Conservation (phyloP, 2,329 filamentous ascomycete genomes). For the Penicillium sp. region DNA sequence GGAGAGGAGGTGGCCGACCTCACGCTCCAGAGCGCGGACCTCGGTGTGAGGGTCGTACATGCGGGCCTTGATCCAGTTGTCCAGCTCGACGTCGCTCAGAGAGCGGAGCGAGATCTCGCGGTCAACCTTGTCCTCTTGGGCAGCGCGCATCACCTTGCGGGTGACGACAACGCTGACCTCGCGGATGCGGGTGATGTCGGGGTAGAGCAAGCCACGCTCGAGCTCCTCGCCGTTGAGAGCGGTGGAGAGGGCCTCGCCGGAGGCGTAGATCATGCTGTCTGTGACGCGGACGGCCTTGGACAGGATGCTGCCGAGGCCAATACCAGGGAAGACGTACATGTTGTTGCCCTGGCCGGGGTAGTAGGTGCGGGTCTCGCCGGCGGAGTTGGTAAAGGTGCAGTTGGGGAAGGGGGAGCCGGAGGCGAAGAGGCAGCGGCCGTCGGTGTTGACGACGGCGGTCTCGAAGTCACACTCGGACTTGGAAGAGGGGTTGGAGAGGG, state of each 20-base stretch:
- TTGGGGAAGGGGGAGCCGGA: slow-evolving; percentile 89
- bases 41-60: slow-evolving; percentile 52
- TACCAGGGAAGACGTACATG: slow-evolving; percentile 94
- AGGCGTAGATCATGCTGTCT: slow-evolving; percentile 95
- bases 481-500: slow-evolving; percentile 89
- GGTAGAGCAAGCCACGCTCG: slow-evolving; percentile 82
- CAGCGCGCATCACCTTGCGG: slow-evolving; percentile 88
- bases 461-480: slow-evolving; percentile 98
- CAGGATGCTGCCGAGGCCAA: slow-evolving; percentile 89
- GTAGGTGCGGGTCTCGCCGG: slow-evolving; percentile 62
- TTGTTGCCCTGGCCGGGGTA: slow-evolving; percentile 76
- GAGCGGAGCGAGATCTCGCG: slow-evolving; percentile 45
- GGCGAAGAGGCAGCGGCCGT: slow-evolving; percentile 88
- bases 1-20: slow-evolving; percentile 45
- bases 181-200: slow-evolving; percentile 82
- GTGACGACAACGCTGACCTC: slow-evolving; percentile 85
- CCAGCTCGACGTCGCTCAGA: slow-evolving; percentile 44
- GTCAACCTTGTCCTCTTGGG: slow-evolving; percentile 73
- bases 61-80: slow-evolving; percentile 48
- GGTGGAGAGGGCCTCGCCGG: slow-evolving; percentile 74
- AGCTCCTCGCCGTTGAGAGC: slow-evolving; percentile 79
- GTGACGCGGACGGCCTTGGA: slow-evolving; percentile 83
- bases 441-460: slow-evolving; percentile 84
- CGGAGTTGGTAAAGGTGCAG: slow-evolving; percentile 60
- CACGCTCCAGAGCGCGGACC: slow-evolving; percentile 46